A percentile compares a stretch with the other conserved stretches of the same genome.
Evolutionary conservation across 2,329 filamentous ascomycete species (phyloP).

Genomic region (Colletotrichum godetiae): DNA sequence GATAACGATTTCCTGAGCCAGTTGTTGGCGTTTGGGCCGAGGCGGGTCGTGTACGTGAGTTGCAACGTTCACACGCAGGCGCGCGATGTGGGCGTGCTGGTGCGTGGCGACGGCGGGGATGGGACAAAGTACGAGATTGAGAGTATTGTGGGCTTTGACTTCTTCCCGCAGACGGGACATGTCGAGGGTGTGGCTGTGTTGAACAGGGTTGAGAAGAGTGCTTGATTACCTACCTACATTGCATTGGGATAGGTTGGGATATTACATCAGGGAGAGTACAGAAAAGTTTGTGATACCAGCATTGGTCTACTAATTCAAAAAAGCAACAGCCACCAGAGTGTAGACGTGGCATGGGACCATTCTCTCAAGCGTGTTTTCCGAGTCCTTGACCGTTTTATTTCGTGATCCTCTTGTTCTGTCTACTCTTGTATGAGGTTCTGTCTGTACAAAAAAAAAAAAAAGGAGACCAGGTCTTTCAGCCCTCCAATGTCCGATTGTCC

Average conservation of each 20-base stretch:
- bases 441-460: slow-evolving; percentile 15
- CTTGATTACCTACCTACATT: neutral
- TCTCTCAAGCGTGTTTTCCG: neutral
- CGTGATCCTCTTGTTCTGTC: slow-evolving; percentile 15
- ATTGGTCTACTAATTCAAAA: neutral
- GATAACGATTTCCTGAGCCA: slow-evolving; percentile 86
- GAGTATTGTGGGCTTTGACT: slow-evolving; percentile 92
- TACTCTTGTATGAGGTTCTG: slow-evolving; percentile 14
- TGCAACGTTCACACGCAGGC: slow-evolving; percentile 99
- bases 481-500: slow-evolving; percentile 37
- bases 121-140: slow-evolving; percentile 81
- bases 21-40: slow-evolving; percentile 80
- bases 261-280: neutral
- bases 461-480: neutral
- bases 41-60: slow-evolving; percentile 90
- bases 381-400: slow-evolving; percentile 6
- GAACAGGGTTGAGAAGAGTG: slow-evolving; percentile 62
- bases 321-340: neutral
- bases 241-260: neutral
- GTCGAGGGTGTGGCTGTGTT: slow-evolving; percentile 76
- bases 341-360: neutral
- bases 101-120: slow-evolving; percentile 67
- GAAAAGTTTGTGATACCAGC: slow-evolving; percentile 27
- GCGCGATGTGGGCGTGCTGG: slow-evolving; percentile 88
- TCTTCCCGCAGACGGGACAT: slow-evolving; percentile 89